Base-by-base conservation (phyloP, 2,329 filamentous ascomycete genomes). In the Coniochaeta sp. region DNA sequence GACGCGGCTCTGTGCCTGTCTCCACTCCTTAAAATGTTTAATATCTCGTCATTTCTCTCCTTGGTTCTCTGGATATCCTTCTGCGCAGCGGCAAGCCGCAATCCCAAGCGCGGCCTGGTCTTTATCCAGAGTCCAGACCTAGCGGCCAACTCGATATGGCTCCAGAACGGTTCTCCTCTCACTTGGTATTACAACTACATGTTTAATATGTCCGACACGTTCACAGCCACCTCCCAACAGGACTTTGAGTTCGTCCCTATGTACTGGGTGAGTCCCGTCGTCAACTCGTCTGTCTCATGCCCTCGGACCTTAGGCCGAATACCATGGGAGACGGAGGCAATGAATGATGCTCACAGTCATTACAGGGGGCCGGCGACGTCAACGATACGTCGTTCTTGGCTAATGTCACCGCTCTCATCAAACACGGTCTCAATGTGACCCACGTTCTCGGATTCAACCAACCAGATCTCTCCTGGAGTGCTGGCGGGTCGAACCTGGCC, bases 121-220 rank as follows among this genome's bases (percentile, higher is more conserved):
- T 89, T 86, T 71, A 81, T 89, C 17, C 79, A 83, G 14, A 81
- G 83, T 60, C 64, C 74, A 5, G 68, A 81, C 2, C 75, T 79
- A 62, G 78, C 85, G 2, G 22, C 1, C 73, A 84, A 91, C 73
- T 70, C 79, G 36, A 77, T 88, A 65, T 93, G 88, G 87, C 74
- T 79, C 12, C 71, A 77, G 47, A 54, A 74, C 2, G 77, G 75
- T 40, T 83, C 81, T 26, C 83, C 86, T 50, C 73, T 93, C 58
- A 87, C 85, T 2, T 93, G 90, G 90, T 93, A 95, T 78, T 93
- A 93, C 81, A 93, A 92, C 77, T 93, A 92, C 72, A 73, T 74
- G 19, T 69, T 77, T 26, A 70, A 73, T 8, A 87, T 88, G 1
- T 82, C 86, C 0, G 63, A 77, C 0, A 75, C 75, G 42, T 87